Evolutionary conservation across 495 filamentous ascomycete genomes (phyloP).

Genomic region (Aspergillus coremiiformis): DNA sequence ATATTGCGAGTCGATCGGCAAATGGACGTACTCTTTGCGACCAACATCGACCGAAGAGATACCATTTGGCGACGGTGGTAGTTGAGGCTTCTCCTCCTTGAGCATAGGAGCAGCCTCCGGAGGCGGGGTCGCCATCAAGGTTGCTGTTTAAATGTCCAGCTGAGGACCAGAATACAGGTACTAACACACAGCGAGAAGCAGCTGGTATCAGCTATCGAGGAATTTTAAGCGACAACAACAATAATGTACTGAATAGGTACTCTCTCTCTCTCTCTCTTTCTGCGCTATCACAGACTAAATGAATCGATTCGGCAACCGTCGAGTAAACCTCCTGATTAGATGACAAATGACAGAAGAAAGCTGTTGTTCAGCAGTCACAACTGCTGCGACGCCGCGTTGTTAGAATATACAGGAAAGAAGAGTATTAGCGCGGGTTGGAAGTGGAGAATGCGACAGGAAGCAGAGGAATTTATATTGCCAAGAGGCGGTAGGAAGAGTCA

Average conservation of each 20-base stretch:
- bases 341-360: slow-evolving; percentile 20
- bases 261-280: too few species aligned
- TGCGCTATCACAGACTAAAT: slow-evolving; percentile 30
- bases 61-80: slow-evolving; percentile 37
- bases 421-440: slow-evolving; percentile 24
- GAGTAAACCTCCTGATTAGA: slow-evolving; percentile 19
- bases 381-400: slow-evolving; percentile 13
- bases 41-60: slow-evolving; percentile 25
- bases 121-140: slow-evolving; percentile 44
- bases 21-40: slow-evolving; percentile 25
- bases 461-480: slow-evolving; percentile 41
- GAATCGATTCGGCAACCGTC: slow-evolving; percentile 22
- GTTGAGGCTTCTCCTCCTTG: slow-evolving; percentile 43
- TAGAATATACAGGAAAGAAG: slow-evolving; percentile 17
- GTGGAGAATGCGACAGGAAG: slow-evolving; percentile 44
- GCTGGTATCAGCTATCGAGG: slow-evolving; percentile 17
- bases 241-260: slow-evolving; percentile 25
- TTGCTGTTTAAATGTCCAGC: slow-evolving; percentile 14
- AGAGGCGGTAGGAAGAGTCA: slow-evolving; percentile 33
- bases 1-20: neutral
- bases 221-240: slow-evolving; percentile 20
- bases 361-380: slow-evolving; percentile 14
- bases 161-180: slow-evolving; percentile 22
- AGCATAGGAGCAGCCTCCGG: slow-evolving; percentile 34
- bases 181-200: slow-evolving; percentile 15